Evolutionary conservation across 441 rosid species (phyloP).

Genomic region (Sinapis alba): DNA sequence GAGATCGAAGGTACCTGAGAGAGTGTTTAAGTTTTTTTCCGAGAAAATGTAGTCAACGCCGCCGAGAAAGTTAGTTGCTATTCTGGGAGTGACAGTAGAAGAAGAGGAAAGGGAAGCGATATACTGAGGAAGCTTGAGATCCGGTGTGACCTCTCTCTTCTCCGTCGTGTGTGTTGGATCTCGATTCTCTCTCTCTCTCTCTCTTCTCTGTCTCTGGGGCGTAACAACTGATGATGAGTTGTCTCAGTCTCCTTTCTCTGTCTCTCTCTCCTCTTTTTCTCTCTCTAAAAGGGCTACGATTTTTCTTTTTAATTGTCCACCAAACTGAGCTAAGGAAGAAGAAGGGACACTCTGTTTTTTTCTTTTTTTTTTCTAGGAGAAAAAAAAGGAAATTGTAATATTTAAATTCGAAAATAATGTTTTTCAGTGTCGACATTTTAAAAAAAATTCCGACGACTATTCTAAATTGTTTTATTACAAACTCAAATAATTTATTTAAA

Average conservation of each 20-base stretch:
- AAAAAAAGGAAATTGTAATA: not conserved
- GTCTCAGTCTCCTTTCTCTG: constrained; percentile 42
- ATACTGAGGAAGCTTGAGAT: constrained; percentile 23
- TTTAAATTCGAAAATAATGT: constrained; percentile 16
- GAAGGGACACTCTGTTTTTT: constrained; percentile 28
- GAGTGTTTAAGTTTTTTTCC: not conserved
- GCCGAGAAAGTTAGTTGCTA: constrained; percentile 32
- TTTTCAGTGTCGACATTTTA: not conserved
- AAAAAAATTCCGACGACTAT: too few relatives aligned
- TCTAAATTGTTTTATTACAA: too few relatives aligned
- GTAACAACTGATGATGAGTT: constrained; percentile 71
- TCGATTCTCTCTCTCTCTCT: constrained; percentile 40
- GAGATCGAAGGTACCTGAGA: constrained; percentile 24
- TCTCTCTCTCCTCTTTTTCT: constrained; percentile 26
- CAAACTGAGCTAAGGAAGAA: constrained; percentile 39
- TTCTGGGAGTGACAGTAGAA: constrained; percentile 39
- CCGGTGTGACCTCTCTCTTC: constrained; percentile 26
- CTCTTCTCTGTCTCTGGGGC: constrained; percentile 37
- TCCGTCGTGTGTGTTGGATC: constrained; percentile 31
- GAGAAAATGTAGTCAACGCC: constrained; percentile 29
- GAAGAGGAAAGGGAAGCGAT: constrained; percentile 26
- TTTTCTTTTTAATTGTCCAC: constrained; percentile 26
- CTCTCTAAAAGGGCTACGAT: constrained; percentile 32
- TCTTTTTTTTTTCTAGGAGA: not conserved
- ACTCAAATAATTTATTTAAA: too few relatives aligned